Percentiles rank a stretch among this genome's conserved stretches.
These are phyloP conservation scores for Citrus reticulata DNA, from an alignment of 345 rosid genomes.

Conservation along the genomic window DNA sequence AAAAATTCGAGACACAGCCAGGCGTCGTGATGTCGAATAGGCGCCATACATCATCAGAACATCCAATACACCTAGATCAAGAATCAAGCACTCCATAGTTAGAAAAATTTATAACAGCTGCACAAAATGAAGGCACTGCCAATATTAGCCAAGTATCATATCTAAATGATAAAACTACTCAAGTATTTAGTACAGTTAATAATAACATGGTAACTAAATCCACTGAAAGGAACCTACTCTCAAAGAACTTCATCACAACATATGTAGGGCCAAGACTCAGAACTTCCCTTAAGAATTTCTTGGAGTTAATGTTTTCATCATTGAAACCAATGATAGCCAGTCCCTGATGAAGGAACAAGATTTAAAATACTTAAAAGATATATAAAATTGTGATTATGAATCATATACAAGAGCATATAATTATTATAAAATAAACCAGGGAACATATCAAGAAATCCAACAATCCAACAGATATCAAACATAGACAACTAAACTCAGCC, in stretches of 20 bases:
- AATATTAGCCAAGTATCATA: constrained; percentile 1
- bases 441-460: background rate
- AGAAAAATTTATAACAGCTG: constrained; percentile 1
- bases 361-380: background rate
- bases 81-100: constrained; percentile 15
- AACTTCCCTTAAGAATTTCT: constrained; percentile 53
- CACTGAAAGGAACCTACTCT: constrained; percentile 48
- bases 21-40: constrained; percentile 72
- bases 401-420: background rate
- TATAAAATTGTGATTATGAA: background rate
- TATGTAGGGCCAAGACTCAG: constrained; percentile 97
- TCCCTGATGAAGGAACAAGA: constrained; percentile 42
- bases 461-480: background rate
- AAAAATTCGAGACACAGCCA: constrained; percentile 81
- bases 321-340: constrained; percentile 88
- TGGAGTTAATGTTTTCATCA: constrained; percentile 39
- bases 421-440: background rate
- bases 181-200: background rate
- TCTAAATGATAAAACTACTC: background rate
- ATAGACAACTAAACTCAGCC: background rate
- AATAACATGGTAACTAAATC: background rate
- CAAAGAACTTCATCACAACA: constrained; percentile 84
- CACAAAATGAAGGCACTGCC: background rate
- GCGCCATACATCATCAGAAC: constrained; percentile 96
- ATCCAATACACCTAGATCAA: constrained; percentile 74